A percentile compares a stretch with the other conserved stretches of the same genome.
Conservation (phyloP, 352 stramenopile species). For the Phytophthora fragariaefolia region DNA sequence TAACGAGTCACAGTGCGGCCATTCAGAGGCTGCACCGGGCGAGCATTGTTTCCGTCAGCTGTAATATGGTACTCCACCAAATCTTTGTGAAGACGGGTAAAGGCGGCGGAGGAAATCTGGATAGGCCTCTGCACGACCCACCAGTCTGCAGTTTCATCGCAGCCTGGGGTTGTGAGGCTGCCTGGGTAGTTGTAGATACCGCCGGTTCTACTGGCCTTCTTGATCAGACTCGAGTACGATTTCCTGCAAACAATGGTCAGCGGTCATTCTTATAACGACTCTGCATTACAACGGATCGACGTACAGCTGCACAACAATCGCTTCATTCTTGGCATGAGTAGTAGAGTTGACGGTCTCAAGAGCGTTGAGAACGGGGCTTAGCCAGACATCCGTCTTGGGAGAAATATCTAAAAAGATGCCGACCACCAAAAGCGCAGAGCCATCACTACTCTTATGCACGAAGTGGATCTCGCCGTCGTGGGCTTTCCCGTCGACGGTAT, state of each 20-base stretch:
- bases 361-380: conserved; percentile 41
- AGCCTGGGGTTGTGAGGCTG: conserved; percentile 67
- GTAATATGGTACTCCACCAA: conserved; percentile 43
- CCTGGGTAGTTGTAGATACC: conserved; percentile 69
- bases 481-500: conserved; percentile 58
- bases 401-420: conserved; percentile 41
- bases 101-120: conserved; percentile 46
- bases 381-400: conserved; percentile 33
- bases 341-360: conserved; percentile 43
- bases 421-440: conserved; percentile 47
- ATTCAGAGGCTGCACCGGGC: conserved; percentile 50
- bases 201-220: conserved; percentile 12
- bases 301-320: conserved; percentile 40
- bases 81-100: conserved; percentile 42
- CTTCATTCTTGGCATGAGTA: background rate
- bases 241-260: conserved; percentile 29
- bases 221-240: conserved; percentile 43
- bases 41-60: conserved; percentile 52
- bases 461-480: conserved; percentile 68
- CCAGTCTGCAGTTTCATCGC: conserved; percentile 65
- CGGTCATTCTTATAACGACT: background rate
- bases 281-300: conserved; percentile 1
- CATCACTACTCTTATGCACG: conserved; percentile 51
- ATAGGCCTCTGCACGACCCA: conserved; percentile 65
- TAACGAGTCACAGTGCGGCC: conserved; percentile 35